Evolutionary conservation across 257 asterid species (phyloP).

Genomic region (Hygrophila difformis): DNA sequence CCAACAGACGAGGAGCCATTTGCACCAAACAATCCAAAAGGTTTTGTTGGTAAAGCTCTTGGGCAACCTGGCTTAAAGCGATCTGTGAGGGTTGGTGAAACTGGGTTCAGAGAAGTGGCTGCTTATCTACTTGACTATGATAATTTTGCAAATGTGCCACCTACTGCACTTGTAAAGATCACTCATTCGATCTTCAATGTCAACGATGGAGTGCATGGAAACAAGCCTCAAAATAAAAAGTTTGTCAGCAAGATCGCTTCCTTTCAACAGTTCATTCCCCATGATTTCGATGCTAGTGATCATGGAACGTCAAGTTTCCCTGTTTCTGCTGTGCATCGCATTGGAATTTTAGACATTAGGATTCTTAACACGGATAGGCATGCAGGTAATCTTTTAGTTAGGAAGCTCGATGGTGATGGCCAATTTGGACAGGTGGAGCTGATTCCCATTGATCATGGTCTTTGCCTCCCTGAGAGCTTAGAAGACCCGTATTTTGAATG

Average conservation of each 20-base stretch:
- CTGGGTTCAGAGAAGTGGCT: conserved; percentile 95
- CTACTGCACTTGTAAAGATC: conserved; percentile 86
- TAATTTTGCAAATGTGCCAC: conserved; percentile 88
- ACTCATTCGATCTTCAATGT: conserved; percentile 84
- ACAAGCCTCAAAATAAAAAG: conserved; percentile 50
- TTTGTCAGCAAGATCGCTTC: conserved; percentile 95
- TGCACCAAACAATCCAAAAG: conserved; percentile 96
- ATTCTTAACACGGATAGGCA: conserved; percentile 93
- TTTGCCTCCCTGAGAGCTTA: conserved; percentile 80
- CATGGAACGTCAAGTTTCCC: conserved; percentile 95
- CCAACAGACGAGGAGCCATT: conserved; percentile 98
- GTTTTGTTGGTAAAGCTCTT: conserved; percentile 85
- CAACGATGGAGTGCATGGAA: conserved; percentile 71
- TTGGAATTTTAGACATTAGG: conserved; percentile 92
- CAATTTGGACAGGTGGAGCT: conserved; percentile 80
- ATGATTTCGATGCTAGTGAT: conserved; percentile 96
- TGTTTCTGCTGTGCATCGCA: conserved; percentile 81
- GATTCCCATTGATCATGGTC: conserved; percentile 92
- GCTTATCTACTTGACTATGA: conserved; percentile 90
- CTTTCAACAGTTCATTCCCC: conserved; percentile 73
- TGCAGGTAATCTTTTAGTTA: conserved; percentile 86
- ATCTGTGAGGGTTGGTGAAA: conserved; percentile 86
- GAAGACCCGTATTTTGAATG: conserved; percentile 97
- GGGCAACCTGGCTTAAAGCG: conserved; percentile 92
- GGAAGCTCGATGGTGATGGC: conserved; percentile 72